phyloP scores from a whole-genome alignment of 176 grass and related monocot genomes.

The sorghum (Sorghum bicolor) region Sorghum_bicolor_NCBIv3 NC_012871.2:55788001-55788500 shows the following conservation, averaged over 20 bases:
- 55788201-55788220: constrained; percentile 48
- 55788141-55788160: constrained; percentile 67
- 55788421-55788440: constrained; percentile 73
- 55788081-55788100: constrained; percentile 56
- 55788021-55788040: constrained; percentile 81
- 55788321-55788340: constrained; percentile 66
- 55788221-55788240: constrained; percentile 93
- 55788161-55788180: constrained; percentile 46
- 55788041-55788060: constrained; percentile 95
- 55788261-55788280: constrained; percentile 78
- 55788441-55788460: constrained; percentile 33
- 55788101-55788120: constrained; percentile 58
- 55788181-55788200: constrained; percentile 44
- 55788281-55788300: constrained; percentile 50
- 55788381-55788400: constrained; percentile 54
- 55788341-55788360: constrained; percentile 61
- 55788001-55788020: constrained; percentile 67
- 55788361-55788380: constrained; percentile 42
- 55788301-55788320: constrained; percentile 71
- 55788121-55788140: constrained; percentile 34
- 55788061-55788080: constrained; percentile 72
- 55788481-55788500: constrained; percentile 45
- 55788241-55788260: constrained; percentile 77
- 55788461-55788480: constrained; percentile 33
- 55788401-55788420: constrained; percentile 57